phyloP scores from a whole-genome alignment of 2,329 filamentous ascomycete species.

The Cryphonectria radicalis region DNA sequence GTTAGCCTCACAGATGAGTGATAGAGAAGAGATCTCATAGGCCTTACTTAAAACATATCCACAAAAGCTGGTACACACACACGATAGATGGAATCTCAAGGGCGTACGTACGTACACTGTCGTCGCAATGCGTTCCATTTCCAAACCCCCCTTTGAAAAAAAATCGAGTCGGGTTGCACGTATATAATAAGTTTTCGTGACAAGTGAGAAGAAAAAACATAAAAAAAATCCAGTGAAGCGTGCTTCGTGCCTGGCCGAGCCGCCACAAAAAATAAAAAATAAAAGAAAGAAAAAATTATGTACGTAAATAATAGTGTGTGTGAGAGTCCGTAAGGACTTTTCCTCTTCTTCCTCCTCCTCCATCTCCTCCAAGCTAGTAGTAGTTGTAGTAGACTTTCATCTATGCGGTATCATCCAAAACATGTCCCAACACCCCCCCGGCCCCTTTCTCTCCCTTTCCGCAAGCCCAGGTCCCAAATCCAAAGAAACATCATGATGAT shows the following conservation, averaged over 20 bases:
- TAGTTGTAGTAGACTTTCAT: constrained; percentile 9
- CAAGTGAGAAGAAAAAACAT: too few species aligned
- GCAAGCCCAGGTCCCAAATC: background rate
- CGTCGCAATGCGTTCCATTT: background rate
- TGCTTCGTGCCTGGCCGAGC: background rate
- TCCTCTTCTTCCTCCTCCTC: background rate
- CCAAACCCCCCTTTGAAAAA: background rate
- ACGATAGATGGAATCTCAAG: background rate
- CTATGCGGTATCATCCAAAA: constrained; percentile 18
- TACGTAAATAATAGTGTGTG: background rate
- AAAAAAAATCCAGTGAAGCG: background rate
- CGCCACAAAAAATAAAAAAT: background rate
- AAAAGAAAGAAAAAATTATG: constrained; percentile 8
- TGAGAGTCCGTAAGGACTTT: background rate
- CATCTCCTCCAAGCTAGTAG: background rate
- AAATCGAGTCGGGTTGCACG: too few species aligned
- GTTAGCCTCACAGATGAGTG: background rate
- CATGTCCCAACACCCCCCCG: background rate
- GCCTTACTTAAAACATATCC: background rate
- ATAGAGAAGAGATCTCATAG: background rate
- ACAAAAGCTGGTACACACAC: background rate
- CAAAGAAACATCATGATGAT: background rate
- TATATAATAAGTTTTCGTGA: background rate
- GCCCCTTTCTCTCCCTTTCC: background rate
- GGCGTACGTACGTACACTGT: background rate